Base-by-base conservation (phyloP, 176 grass and related monocot species). In the Carex kokanica region DNA sequence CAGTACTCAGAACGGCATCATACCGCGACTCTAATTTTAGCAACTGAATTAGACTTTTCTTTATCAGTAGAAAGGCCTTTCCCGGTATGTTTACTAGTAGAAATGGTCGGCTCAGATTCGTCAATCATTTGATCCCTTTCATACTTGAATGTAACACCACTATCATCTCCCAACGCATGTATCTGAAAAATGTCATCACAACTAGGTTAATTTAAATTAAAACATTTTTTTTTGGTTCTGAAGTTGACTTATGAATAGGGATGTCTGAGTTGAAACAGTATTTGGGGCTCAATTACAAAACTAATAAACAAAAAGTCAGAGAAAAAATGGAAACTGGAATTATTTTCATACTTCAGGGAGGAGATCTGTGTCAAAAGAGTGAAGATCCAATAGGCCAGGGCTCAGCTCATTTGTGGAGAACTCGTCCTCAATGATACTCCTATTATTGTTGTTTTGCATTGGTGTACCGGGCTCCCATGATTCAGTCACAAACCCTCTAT, bases 1-100 rank as follows among this genome's bases (percentile, higher is more conserved):
- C 78, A 81, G 4, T 64, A 81, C 57, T 62, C 15, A 16, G 32
- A 45, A 63, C 17, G 25, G 60, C 36, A 84, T 62, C 78, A 58
- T 86, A 89, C 88, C 84, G 86, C 88, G 15, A 89, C 88, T 89
- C 85, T 83, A 60, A 89, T 89, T 63, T 89, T 89, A 51, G 88
- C 88, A 66, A 86, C 84, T 34, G 88, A 86, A 67, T 79, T 79
- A n/a, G 80, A 66, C 12, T 89, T 89, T 21, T 86, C 84, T 82
- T 81, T 80, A 72, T 88, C 83, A 64, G 64, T 65, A 60, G 58
- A 74, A 83, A 65, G 52, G 67, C 58, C 21, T 45, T 81, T 88
- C 9, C 74, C 69, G 1, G 51, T 79, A 51, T 85, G 88, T 68
- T 83, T 79, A 36, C 31, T 83, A 59, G 70, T 63, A 64, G 45